These are phyloP conservation scores for Mortierella sp. DNA, from an alignment of 371 early-diverging fungal genomes.

Conservation along the genomic window DNA sequence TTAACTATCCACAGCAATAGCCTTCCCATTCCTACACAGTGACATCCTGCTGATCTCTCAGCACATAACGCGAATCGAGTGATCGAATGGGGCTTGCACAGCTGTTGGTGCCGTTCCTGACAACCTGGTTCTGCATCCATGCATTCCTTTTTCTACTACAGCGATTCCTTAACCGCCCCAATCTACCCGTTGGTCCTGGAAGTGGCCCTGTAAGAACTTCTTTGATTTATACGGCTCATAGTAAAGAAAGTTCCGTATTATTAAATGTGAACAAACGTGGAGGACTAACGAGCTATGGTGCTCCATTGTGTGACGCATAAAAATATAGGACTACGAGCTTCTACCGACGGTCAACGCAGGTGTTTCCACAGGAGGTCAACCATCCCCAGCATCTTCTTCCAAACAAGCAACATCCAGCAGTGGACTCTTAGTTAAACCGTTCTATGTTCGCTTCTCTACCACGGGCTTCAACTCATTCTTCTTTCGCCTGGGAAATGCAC, in stretches of 20 bases:
- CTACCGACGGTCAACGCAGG: constrained; percentile 23
- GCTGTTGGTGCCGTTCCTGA: constrained; percentile 44
- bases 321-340: constrained; percentile 36
- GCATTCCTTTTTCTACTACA: constrained; percentile 49
- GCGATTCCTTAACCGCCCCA: constrained; percentile 49
- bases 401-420: constrained; percentile 18
- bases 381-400: constrained; percentile 8
- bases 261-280: no score
- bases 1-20: no score
- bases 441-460: constrained; percentile 71
- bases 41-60: background rate
- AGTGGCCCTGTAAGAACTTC: constrained; percentile 33
- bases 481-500: constrained; percentile 57
- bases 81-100: constrained; percentile 31
- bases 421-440: constrained; percentile 54
- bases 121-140: constrained; percentile 48
- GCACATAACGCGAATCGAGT: background rate
- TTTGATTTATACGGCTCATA: background rate
- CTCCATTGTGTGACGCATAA: no score
- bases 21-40: no score
- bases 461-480: constrained; percentile 65
- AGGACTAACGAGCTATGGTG: no score
- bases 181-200: constrained; percentile 47
- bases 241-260: no score
- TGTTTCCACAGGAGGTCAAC: background rate